phyloP scores from a whole-genome alignment of 257 asterid genomes.

The Ocimum tenuiflorum region DNA sequence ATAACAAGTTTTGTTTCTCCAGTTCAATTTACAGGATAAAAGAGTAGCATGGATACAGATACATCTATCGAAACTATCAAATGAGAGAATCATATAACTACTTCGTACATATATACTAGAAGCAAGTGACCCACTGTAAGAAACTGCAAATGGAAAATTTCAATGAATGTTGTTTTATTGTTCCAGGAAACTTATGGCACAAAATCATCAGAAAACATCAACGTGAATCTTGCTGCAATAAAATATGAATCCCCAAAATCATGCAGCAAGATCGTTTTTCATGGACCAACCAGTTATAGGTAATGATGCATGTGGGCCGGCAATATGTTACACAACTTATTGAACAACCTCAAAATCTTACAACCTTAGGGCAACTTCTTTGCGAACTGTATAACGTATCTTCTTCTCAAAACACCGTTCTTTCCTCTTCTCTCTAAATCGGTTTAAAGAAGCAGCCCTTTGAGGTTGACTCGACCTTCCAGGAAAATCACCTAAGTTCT shows the following conservation, averaged over 20 bases:
- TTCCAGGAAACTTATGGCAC: too few species aligned
- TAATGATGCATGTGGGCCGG: neutral
- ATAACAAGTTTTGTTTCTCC: neutral
- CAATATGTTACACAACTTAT: neutral
- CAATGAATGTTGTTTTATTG: too few species aligned
- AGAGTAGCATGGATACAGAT: neutral
- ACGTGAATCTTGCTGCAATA: neutral
- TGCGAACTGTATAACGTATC: slow-evolving; percentile 89
- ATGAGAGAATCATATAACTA: too few species aligned
- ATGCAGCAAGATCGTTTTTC: neutral
- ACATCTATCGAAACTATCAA: too few species aligned
- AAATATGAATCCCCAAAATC: neutral
- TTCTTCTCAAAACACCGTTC: slow-evolving; percentile 91
- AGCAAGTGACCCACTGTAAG: too few species aligned
- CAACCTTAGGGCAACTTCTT: slow-evolving; percentile 98
- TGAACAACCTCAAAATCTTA: slow-evolving; percentile 9
- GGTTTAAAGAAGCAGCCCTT: slow-evolving; percentile 84
- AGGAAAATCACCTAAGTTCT: slow-evolving; percentile 66
- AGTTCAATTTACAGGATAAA: neutral
- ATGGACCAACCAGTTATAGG: too few species aligned
- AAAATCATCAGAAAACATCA: neutral
- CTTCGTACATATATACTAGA: too few species aligned
- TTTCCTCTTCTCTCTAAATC: slow-evolving; percentile 91
- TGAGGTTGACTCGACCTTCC: slow-evolving; percentile 77
- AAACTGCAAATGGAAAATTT: too few species aligned